Conservation (phyloP, 495 filamentous ascomycete species). For the Penicillium lagena region DNA sequence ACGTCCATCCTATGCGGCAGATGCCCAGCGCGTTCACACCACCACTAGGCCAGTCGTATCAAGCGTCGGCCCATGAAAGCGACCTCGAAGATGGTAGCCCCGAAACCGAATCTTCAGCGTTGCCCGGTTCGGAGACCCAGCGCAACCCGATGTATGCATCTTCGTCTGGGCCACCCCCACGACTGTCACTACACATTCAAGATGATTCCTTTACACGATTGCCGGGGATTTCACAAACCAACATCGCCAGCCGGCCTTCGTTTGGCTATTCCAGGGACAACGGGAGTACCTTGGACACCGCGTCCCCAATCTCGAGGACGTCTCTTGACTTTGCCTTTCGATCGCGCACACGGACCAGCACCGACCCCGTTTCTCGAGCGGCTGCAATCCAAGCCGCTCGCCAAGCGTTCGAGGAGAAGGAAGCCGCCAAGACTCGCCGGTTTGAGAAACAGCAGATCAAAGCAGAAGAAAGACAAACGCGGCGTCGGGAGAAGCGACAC, state of each 20-base stretch:
- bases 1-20: conserved; percentile 55
- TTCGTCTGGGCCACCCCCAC: conserved; percentile 26
- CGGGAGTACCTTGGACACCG: conserved; percentile 33
- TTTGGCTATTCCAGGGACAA: conserved; percentile 42
- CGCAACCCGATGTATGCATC: conserved; percentile 15
- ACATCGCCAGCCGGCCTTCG: conserved; percentile 45
- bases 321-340: conserved; percentile 54
- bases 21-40: conserved; percentile 51
- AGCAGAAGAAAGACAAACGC: conserved; percentile 37
- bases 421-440: conserved; percentile 51
- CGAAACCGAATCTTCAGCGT: conserved; percentile 14
- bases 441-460: conserved; percentile 49
- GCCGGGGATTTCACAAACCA: conserved; percentile 45
- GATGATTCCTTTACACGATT: conserved; percentile 42
- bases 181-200: conserved; percentile 40
- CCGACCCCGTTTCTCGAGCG: conserved; percentile 45
- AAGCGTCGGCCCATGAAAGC: conserved; percentile 41
- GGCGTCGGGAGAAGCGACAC: conserved; percentile 26
- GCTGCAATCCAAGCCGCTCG: conserved; percentile 49
- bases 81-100: conserved; percentile 33
- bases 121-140: conserved; percentile 20
- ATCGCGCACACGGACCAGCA: conserved; percentile 37
- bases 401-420: conserved; percentile 51
- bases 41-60: conserved; percentile 45
- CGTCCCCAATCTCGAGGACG: conserved; percentile 44